These are phyloP conservation scores for Magnolia officinalis DNA, from an alignment of 164 flowering plant genomes.

Conservation along the genomic window DNA sequence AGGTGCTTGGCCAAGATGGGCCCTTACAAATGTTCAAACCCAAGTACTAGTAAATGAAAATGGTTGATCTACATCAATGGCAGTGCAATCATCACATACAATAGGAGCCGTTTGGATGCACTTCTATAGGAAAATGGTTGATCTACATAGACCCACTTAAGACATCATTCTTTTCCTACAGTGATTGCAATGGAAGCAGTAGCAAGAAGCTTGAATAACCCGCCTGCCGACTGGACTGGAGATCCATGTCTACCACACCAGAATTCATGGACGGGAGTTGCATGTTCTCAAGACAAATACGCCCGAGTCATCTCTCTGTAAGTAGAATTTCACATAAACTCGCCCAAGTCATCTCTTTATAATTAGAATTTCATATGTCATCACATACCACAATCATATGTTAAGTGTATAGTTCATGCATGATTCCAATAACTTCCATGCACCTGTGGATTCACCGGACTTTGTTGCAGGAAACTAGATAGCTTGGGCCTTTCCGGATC, in stretches of 20 bases:
- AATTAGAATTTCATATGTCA: slow-evolving; percentile 25
- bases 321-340: slow-evolving; percentile 24
- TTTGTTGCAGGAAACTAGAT: slow-evolving; percentile 55
- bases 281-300: slow-evolving; percentile 36
- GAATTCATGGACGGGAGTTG: slow-evolving; percentile 81
- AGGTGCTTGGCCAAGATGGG: too few species aligned
- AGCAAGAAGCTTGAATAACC: slow-evolving; percentile 49
- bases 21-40: too few species aligned
- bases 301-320: slow-evolving; percentile 57
- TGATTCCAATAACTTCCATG: too few species aligned
- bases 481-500: slow-evolving; percentile 49
- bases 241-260: slow-evolving; percentile 85
- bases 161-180: slow-evolving; percentile 12
- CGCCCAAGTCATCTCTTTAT: slow-evolving; percentile 54
- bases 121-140: too few species aligned
- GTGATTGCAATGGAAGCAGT: slow-evolving; percentile 66
- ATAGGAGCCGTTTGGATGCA: too few species aligned
- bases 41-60: too few species aligned
- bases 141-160: not conserved
- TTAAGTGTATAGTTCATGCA: too few species aligned
- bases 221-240: slow-evolving; percentile 75
- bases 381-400: not conserved
- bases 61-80: too few species aligned
- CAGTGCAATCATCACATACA: too few species aligned
- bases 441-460: not conserved